Evolutionary conservation across 306 rosid genomes (phyloP).

Genomic region (Corylus heterophylla): DNA sequence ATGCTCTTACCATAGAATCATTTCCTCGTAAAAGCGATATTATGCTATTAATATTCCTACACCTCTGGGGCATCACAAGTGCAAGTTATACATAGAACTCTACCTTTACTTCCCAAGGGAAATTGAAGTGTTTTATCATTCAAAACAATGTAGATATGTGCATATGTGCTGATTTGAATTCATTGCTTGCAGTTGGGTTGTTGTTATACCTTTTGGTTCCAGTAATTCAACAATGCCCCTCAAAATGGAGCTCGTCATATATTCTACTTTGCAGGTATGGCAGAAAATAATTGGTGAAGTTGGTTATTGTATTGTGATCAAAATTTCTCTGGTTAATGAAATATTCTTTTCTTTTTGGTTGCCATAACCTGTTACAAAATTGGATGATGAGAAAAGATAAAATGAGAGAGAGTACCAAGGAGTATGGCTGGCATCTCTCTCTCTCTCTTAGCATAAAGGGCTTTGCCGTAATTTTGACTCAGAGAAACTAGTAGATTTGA

Average conservation of each 20-base stretch:
- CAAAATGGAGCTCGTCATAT: slow-evolving; percentile 29
- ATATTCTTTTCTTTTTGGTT: background rate
- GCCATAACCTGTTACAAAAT: background rate
- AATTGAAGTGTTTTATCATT: background rate
- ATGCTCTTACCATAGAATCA: background rate
- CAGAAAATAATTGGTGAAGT: background rate
- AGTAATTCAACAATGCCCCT: slow-evolving; percentile 4
- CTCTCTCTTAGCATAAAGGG: too few species aligned
- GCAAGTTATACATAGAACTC: background rate
- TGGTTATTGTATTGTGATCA: background rate
- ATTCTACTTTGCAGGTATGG: slow-evolving; percentile 18
- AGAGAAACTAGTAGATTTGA: too few species aligned
- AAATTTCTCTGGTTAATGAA: background rate
- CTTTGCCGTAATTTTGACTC: too few species aligned
- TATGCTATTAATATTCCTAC: background rate
- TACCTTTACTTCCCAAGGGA: background rate
- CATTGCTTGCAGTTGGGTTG: slow-evolving; percentile 30
- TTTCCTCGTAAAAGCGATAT: background rate
- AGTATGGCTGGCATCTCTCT: background rate
- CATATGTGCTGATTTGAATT: background rate
- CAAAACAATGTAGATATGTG: background rate
- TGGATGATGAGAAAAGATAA: background rate
- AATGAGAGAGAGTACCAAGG: background rate
- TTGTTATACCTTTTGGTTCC: slow-evolving; percentile 20
- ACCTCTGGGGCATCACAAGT: background rate